Base-by-base conservation (phyloP, 2,329 filamentous ascomycete species). In the Decorospora gaudefroyi region DNA sequence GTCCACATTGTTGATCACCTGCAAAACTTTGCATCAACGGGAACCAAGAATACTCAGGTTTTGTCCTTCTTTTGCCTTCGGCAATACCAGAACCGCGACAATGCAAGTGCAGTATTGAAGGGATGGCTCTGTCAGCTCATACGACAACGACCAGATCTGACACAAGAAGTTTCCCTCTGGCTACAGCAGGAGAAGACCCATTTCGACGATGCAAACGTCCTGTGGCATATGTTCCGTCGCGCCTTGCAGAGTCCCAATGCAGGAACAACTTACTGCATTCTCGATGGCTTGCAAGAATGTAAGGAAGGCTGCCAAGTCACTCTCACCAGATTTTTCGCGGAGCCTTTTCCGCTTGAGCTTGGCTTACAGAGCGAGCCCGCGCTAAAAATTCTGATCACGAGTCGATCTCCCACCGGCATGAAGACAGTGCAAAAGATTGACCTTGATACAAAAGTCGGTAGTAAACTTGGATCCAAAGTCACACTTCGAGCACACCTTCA, bases 61-160 rank as follows among this genome's bases (percentile, higher is more conserved):
- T 25, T 40, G 11, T 40, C 23, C 19, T 40, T 28, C 12, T 31
- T 40, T 19, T 40, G 36, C 16, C 10, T 23, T 18, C 18, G 18
- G 6, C 12, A 12, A 2, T 3, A 40, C 12, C 4, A 16, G 7
- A 4, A 6, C 2, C 15, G 27, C 17, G 32, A 32, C 19, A 26
- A 15, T 13, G 36, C 36, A 11, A 17, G 8, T 4, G 27, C 36
- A 2, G 19, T 40, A 12, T n/a, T 40, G n/a, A 31, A 40, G 19
- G 28, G 27, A 5, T 32, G 18, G 36, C 17, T 40, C 13, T 17
- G 17, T 16, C 36, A 40, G 13, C 18, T 40, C 6, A 13, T 40
- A 12, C 9, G 17, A 10, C 36, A 40, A 23, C 27, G 36, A 23
- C 27, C 17, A 17, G 26, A 40, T 25, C n/a, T 40, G 6, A 31